phyloP scores from a whole-genome alignment of 1,139 yeast genomes.

The Blastobotrys serpentis region DNA sequence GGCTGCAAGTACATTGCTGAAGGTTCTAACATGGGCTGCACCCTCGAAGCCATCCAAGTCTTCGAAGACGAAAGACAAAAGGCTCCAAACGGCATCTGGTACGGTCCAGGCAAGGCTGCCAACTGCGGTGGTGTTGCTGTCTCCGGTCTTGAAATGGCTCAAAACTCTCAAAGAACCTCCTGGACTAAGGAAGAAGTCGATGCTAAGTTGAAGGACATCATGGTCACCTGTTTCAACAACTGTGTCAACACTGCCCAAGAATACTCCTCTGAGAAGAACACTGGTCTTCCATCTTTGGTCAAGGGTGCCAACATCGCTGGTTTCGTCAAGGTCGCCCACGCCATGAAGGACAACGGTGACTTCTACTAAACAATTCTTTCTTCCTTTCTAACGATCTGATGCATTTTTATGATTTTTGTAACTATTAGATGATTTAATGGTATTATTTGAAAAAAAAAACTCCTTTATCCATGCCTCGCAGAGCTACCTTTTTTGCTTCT shows the following conservation, averaged over 20 bases:
- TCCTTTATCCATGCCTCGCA: no score
- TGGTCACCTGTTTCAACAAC: constrained; percentile 90
- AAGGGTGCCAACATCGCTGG: constrained; percentile 99
- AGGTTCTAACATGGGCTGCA: constrained; percentile 99
- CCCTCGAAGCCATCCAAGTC: constrained; percentile 92
- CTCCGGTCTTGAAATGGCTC: constrained; percentile 99
- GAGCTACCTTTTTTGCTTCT: no score
- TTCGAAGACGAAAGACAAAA: constrained; percentile 81
- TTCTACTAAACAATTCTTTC: constrained; percentile 41
- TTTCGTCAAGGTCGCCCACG: constrained; percentile 96
- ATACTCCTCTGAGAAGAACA: constrained; percentile 68
- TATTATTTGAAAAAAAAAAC: not conserved
- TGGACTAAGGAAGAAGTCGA: constrained; percentile 94
- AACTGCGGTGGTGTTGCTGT: constrained; percentile 99
- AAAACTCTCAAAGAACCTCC: constrained; percentile 88
- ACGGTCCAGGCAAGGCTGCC: constrained; percentile 99
- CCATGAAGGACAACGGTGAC: constrained; percentile 98
- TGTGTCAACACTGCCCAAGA: constrained; percentile 84
- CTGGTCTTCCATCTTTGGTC: constrained; percentile 83
- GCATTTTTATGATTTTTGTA: constrained; percentile 4
- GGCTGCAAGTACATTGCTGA: constrained; percentile 95
- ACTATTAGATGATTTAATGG: constrained; percentile 6
- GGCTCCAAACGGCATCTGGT: constrained; percentile 74
- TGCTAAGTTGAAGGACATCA: constrained; percentile 78
- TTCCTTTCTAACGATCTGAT: not conserved